Evolutionary conservation across 2,329 filamentous ascomycete genomes (phyloP), one percentile per base, ranked within the genome.

Genomic region (Phialocephala sp.): DNA sequence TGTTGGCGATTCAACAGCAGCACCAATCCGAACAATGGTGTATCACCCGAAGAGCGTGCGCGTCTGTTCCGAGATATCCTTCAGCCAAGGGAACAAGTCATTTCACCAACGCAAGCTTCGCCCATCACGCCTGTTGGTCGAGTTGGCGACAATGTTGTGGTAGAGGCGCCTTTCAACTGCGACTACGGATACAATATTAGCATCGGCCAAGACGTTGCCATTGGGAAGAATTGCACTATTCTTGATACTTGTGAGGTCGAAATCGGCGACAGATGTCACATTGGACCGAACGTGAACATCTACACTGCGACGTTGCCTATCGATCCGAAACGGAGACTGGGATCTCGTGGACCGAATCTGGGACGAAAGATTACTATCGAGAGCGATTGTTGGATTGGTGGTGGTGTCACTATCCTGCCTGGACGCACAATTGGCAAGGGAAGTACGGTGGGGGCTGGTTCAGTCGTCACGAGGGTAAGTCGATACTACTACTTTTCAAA

Each of bases 101-200:
- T 87, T 45, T 85, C 87, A n/a, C 85, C 85, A 2, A 81, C 82
- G 6, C 79, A 84, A 71, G 79, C 81, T 45, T 83, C 84, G 55
- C 79, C 84, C 11, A 77, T 85, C 62, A 83, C 82, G 47, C 83
- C 85, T 71, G 75, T 81, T 63, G 91, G 86, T 63, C 85, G 83
- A 27, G 85, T 95, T 5, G 92, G 92, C n/a, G 85, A 89, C 18
- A 87, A 90, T 63, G 90, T 92, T 5, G 83, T 89, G 50, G 91
- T 99, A 32, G 93, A 97, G 74, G 88, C 91, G 2, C 94, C 94
- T 0, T 98, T 99, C 77, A 89, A 85, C 56, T 97, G 94, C 76
- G 93, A 97, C 74, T 97, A 97, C 74, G 95, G 95, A 0, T 98
- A 97, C 80, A 98, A 99, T 77, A 91, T 98, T 72, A 86, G 86